A percentile compares a stretch with the other conserved stretches of the same genome.
Conservation (phyloP, 352 stramenopile species). For the Phytophthora fragariae region DNA sequence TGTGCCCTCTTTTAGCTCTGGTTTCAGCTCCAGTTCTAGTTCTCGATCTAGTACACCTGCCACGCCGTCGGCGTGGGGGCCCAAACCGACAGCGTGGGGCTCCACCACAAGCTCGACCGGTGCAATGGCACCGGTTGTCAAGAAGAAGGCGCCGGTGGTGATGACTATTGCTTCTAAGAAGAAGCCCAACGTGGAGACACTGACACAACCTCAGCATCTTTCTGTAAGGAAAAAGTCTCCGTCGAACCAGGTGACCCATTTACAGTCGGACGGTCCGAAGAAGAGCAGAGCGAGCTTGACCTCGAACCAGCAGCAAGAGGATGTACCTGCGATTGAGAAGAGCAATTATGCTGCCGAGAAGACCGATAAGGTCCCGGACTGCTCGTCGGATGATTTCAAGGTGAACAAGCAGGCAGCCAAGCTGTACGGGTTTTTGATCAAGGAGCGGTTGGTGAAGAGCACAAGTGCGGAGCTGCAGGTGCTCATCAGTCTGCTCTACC, state of each 20-base stretch:
- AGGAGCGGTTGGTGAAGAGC: constrained; percentile 48
- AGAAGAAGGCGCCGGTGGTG: constrained; percentile 1
- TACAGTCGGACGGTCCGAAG: neutral
- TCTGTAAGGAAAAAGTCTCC: constrained; percentile 17
- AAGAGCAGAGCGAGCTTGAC: neutral
- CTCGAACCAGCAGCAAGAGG: constrained; percentile 16
- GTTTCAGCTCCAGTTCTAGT: constrained; percentile 3
- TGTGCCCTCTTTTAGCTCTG: constrained; percentile 1
- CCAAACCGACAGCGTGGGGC: constrained; percentile 1
- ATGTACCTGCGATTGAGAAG: neutral
- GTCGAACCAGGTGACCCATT: constrained; percentile 24
- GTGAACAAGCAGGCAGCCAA: constrained; percentile 55
- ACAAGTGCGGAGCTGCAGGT: constrained; percentile 57
- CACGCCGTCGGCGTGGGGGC: neutral
- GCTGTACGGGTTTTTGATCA: constrained; percentile 64
- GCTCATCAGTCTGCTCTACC: constrained; percentile 50
- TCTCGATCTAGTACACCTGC: neutral
- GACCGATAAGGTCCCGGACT: neutral
- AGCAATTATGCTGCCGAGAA: neutral
- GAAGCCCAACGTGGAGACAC: neutral
- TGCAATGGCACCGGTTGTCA: constrained; percentile 1
- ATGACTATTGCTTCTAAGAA: constrained; percentile 2
- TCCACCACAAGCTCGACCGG: neutral
- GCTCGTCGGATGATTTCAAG: constrained; percentile 15
- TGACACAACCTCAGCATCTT: constrained; percentile 6